Evolutionary conservation across 106 monocot species (phyloP).

Genomic region (Allium sativum): DNA sequence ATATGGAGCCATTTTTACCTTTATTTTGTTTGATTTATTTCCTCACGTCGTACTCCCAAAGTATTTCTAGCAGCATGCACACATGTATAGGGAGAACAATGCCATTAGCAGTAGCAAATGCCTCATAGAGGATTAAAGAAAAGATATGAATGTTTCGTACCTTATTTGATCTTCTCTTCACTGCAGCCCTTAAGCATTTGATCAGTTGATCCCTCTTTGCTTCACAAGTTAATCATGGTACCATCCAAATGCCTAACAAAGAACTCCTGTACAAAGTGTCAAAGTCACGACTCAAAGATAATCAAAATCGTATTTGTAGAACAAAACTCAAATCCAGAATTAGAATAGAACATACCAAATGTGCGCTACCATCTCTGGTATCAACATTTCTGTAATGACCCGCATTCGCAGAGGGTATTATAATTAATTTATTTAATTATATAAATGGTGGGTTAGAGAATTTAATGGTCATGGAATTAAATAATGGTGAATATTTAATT

Average conservation of each 20-base stretch:
- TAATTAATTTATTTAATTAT: too few relatives aligned
- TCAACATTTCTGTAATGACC: too few relatives aligned
- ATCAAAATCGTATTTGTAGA: neutral
- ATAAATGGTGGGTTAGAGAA: too few relatives aligned
- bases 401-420: too few relatives aligned
- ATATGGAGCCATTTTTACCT: too few relatives aligned
- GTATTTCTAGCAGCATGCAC: neutral
- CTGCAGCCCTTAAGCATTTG: slow-evolving; percentile 72
- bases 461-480: too few relatives aligned
- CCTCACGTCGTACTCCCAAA: too few relatives aligned
- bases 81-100: slow-evolving; percentile 46
- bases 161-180: slow-evolving; percentile 64
- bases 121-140: too few relatives aligned
- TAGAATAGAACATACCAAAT: slow-evolving; percentile 28
- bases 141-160: slow-evolving; percentile 15
- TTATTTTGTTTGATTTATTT: too few relatives aligned
- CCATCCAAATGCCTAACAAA: slow-evolving; percentile 80
- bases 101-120: neutral
- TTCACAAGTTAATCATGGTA: slow-evolving; percentile 72
- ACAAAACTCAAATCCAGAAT: neutral
- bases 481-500: too few relatives aligned
- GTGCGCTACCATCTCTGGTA: slow-evolving; percentile 49
- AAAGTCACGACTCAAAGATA: neutral
- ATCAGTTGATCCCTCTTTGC: slow-evolving; percentile 80
- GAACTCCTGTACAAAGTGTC: slow-evolving; percentile 83